A percentile compares a stretch with the other conserved stretches of the same genome.
Evolutionary conservation across 2,329 filamentous ascomycete species (phyloP).

Genomic region (Arthrobotrys sphaeroides): DNA sequence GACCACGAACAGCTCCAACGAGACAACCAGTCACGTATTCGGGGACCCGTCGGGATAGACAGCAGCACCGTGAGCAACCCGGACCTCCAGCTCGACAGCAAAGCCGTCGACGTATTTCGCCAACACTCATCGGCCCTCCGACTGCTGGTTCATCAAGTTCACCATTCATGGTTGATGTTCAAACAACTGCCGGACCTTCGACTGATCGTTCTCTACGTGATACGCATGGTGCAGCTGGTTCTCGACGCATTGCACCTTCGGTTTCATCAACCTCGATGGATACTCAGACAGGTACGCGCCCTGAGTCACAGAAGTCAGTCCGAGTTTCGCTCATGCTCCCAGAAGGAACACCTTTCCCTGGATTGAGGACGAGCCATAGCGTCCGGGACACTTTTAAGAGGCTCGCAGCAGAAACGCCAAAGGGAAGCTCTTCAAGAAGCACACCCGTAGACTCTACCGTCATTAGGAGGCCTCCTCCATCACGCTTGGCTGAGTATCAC

Average conservation of each 20-base stretch:
- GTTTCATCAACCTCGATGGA: background rate
- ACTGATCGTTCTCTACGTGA: background rate
- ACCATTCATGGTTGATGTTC: background rate
- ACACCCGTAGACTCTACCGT: constrained; percentile 3
- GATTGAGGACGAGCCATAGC: background rate
- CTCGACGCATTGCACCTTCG: background rate
- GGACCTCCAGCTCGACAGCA: background rate
- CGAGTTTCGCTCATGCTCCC: background rate
- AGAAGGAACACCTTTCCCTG: constrained; percentile 10
- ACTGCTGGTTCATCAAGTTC: background rate
- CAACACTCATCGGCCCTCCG: constrained; percentile 1
- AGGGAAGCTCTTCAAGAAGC: background rate
- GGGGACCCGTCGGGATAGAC: background rate
- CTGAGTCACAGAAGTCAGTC: no score
- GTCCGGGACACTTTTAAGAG: constrained; percentile 10
- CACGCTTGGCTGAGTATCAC: background rate
- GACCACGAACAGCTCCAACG: constrained; percentile 32
- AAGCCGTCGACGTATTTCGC: background rate
- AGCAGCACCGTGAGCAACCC: background rate
- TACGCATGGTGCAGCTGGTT: background rate
- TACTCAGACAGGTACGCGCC: no score
- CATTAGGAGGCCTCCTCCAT: background rate
- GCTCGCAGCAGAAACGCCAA: constrained; percentile 3
- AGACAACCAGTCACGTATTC: background rate
- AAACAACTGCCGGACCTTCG: background rate